Evolutionary conservation across 176 grass and related monocot species (phyloP).

Genomic region (Zoysia japonica): DNA sequence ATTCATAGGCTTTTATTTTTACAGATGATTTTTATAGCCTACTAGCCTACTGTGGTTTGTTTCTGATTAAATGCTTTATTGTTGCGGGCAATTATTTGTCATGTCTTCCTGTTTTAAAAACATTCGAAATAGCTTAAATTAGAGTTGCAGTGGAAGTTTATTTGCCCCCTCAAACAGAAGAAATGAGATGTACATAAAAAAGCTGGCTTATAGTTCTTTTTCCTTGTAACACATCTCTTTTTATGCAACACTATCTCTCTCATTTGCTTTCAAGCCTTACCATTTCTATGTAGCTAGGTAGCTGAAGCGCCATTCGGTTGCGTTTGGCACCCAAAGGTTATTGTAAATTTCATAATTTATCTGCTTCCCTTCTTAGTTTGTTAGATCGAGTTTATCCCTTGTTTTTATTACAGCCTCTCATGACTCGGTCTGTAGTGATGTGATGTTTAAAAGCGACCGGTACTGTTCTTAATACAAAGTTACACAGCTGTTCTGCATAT

Average conservation of each 20-base stretch:
- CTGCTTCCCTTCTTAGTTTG: not conserved
- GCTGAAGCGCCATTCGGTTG: conserved; percentile 19
- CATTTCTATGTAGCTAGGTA: not conserved
- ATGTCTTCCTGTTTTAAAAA: not conserved
- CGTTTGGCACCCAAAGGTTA: conserved; percentile 1
- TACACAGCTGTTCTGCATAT: too few species aligned
- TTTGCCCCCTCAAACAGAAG: not conserved
- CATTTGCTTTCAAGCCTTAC: not conserved
- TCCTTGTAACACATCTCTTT: not conserved
- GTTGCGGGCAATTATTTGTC: conserved; percentile 5
- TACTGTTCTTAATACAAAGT: too few species aligned
- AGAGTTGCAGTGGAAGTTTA: not conserved
- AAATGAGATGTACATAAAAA: not conserved
- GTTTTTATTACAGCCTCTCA: too few species aligned
- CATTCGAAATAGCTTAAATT: not conserved
- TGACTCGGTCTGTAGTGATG: too few species aligned
- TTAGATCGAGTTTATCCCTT: too few species aligned
- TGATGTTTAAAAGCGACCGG: too few species aligned
- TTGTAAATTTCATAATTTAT: conserved; percentile 22
- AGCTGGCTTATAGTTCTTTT: not conserved
- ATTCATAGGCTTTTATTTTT: conserved; percentile 1
- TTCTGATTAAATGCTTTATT: not conserved
- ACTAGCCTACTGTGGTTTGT: not conserved
- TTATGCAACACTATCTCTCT: not conserved
- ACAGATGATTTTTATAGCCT: not conserved